A percentile compares a stretch with the other conserved stretches of the same genome.
phyloP scores from a whole-genome alignment of 768 basidiomycete species.

The Mycena polygramma region DNA sequence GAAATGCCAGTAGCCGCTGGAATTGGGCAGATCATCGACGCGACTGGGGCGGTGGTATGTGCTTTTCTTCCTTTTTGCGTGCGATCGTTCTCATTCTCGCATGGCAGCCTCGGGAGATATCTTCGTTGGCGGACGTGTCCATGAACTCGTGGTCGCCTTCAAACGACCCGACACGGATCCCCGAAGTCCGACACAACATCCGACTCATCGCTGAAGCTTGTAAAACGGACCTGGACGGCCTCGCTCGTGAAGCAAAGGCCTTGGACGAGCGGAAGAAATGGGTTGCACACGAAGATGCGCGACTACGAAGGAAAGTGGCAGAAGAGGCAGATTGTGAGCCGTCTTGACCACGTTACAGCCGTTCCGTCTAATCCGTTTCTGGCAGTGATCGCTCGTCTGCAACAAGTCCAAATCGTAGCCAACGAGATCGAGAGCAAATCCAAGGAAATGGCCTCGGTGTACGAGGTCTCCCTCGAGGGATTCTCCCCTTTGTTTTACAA shows the following conservation, averaged over 20 bases:
- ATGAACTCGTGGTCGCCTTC: conserved; percentile 88
- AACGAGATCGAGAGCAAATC: conserved; percentile 77
- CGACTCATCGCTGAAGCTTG: conserved; percentile 87
- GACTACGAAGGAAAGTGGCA: conserved; percentile 75
- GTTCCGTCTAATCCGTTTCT: conserved; percentile 8
- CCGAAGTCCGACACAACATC: conserved; percentile 97
- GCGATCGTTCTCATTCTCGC: conserved; percentile 9
- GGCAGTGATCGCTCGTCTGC: conserved; percentile 82
- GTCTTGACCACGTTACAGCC: not conserved
- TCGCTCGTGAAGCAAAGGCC: conserved; percentile 90
- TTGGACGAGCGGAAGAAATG: conserved; percentile 85
- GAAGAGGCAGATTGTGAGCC: conserved; percentile 83
- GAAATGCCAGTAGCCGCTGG: conserved; percentile 62
- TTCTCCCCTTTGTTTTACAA: conserved; percentile 81
- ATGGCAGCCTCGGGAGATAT: conserved; percentile 84
- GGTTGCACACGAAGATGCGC: conserved; percentile 75
- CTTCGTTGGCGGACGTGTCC: conserved; percentile 85
- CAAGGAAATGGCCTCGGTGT: conserved; percentile 71
- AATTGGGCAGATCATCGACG: conserved; percentile 93
- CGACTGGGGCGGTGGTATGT: conserved; percentile 91
- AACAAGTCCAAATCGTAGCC: conserved; percentile 81
- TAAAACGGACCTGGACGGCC: conserved; percentile 86
- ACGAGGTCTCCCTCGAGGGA: conserved; percentile 80
- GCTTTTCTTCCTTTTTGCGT: conserved; percentile 1
- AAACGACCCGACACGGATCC: conserved; percentile 88